Conservation (phyloP, 2,329 filamentous ascomycete genomes). For the Nothophoma quercina region DNA sequence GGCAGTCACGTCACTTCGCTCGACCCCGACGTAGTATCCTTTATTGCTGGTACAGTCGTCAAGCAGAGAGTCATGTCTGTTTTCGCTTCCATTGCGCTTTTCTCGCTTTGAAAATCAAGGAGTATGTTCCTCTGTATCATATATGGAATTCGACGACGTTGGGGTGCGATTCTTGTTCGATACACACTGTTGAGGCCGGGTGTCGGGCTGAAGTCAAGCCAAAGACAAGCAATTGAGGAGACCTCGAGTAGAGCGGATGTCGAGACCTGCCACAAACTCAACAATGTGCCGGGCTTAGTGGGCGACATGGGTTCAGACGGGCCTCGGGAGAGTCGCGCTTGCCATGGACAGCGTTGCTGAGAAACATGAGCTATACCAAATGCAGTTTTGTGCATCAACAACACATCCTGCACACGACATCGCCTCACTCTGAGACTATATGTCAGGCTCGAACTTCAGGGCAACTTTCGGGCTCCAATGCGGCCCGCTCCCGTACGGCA, state of each 20-base stretch:
- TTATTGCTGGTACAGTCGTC: slow-evolving; percentile 5
- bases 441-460: no score
- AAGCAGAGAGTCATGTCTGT: slow-evolving; percentile 9
- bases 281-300: slow-evolving; percentile 3
- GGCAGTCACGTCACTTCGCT: neutral
- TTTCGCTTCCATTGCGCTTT: neutral
- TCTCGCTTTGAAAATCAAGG: slow-evolving; percentile 6
- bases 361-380: neutral
- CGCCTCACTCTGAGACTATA: no score
- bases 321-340: slow-evolving; percentile 6
- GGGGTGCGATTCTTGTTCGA: slow-evolving; percentile 17
- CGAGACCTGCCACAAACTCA: neutral
- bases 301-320: neutral
- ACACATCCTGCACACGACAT: no score
- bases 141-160: slow-evolving; percentile 15
- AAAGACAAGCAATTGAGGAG: neutral
- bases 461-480: no score
- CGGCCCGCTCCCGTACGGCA: no score
- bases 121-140: neutral
- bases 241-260: neutral
- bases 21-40: slow-evolving; percentile 8
- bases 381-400: no score
- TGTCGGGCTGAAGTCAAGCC: neutral
- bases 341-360: neutral
- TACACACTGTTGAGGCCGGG: slow-evolving; percentile 18